phyloP scores from a whole-genome alignment of 2,329 filamentous ascomycete species.

The Cladophialophora chaetospira region DNA sequence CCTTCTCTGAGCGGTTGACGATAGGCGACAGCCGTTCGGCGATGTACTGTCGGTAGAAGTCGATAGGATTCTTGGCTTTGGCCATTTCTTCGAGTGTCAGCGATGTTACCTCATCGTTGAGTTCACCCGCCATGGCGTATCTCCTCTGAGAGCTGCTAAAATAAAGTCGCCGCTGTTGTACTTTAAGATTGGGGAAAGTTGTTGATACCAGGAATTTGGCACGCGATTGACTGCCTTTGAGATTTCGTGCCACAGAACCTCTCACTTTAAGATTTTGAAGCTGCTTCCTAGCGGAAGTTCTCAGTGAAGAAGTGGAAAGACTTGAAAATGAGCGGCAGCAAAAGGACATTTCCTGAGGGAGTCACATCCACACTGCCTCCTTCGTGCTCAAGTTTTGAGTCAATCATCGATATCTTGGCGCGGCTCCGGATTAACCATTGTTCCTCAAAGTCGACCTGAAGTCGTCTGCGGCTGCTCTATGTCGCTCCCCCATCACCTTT shows the following conservation, averaged over 20 bases:
- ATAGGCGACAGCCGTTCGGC: constrained; percentile 44
- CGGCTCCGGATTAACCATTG: constrained; percentile 15
- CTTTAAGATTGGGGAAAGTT: not conserved
- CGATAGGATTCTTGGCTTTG: constrained; percentile 47
- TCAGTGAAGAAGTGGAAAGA: not conserved
- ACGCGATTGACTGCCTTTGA: not conserved
- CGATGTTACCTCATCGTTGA: constrained; percentile 27
- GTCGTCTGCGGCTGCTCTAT: not conserved
- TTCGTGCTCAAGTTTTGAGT: constrained; percentile 9
- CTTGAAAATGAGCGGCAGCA: constrained; percentile 1
- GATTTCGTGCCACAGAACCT: not conserved
- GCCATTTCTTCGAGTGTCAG: constrained; percentile 39
- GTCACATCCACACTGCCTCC: constrained; percentile 15
- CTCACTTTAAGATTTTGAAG: not conserved
- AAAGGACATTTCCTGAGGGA: constrained; percentile 18
- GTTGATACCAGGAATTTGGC: too few species aligned
- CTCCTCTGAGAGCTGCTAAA: not conserved
- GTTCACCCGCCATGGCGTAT: constrained; percentile 20
- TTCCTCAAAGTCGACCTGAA: constrained; percentile 2
- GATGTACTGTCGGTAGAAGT: constrained; percentile 50
- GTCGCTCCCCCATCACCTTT: not conserved
- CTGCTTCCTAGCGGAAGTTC: not conserved
- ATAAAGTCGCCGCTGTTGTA: constrained; percentile 3
- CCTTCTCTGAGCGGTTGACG: constrained; percentile 42
- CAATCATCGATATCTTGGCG: constrained; percentile 25